Evolutionary conservation across 495 filamentous ascomycete species (phyloP).

Genomic region (Penicillium roqueforti): DNA sequence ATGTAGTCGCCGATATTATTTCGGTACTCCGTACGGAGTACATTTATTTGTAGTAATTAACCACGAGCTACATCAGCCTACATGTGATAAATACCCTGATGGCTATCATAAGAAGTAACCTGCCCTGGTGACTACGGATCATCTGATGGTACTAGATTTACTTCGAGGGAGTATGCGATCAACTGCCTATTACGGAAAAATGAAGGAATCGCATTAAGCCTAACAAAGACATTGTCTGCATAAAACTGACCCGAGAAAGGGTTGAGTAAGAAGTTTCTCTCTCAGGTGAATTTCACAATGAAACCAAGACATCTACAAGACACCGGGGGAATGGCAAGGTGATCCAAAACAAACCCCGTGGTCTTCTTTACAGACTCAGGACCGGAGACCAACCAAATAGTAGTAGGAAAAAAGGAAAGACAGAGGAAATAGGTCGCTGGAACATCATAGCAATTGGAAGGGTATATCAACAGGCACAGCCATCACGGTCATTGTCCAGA

Average conservation of each 20-base stretch:
- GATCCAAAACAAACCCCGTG: slow-evolving; percentile 10
- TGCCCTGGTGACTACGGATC: background rate
- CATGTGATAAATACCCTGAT: background rate
- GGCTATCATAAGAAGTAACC: background rate
- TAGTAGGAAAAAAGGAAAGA: slow-evolving; percentile 11
- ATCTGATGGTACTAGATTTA: background rate
- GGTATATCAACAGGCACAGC: slow-evolving; percentile 76
- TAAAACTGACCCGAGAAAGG: background rate
- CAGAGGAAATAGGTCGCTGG: slow-evolving; percentile 20
- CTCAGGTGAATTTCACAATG: background rate
- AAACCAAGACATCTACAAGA: slow-evolving; percentile 22
- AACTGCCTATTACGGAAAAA: background rate
- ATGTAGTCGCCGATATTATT: background rate
- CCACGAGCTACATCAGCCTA: too few species aligned
- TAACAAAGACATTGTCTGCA: background rate
- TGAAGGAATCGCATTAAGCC: background rate
- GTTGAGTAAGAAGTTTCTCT: background rate
- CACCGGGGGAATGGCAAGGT: slow-evolving; percentile 4
- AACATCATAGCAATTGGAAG: slow-evolving; percentile 27
- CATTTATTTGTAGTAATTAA: background rate
- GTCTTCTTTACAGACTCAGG: slow-evolving; percentile 21
- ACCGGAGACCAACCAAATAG: slow-evolving; percentile 11
- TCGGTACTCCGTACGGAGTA: background rate
- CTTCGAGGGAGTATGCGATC: background rate
- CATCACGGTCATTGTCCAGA: slow-evolving; percentile 83